Percentiles rank a stretch among this genome's conserved stretches.
Evolutionary conservation across 1,284 basidiomycete genomes (phyloP).

Genomic region (Volvariella volvacea): DNA sequence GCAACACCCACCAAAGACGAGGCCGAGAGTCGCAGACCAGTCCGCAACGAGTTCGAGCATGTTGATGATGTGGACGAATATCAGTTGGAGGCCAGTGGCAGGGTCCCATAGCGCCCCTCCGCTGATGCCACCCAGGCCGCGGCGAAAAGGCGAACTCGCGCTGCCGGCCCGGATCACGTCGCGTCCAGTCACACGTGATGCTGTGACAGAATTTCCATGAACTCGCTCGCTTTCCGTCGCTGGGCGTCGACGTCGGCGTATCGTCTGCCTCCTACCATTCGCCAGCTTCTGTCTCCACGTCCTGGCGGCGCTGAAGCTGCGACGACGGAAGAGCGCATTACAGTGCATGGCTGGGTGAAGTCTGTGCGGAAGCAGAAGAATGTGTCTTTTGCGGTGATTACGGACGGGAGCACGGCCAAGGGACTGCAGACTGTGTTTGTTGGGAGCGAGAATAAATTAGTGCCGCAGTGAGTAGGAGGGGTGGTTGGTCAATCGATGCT

Average conservation of each 20-base stretch:
- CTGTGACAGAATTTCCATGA: too few relatives aligned
- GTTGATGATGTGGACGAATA: too few relatives aligned
- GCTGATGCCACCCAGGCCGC: too few relatives aligned
- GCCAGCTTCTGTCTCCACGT: slow-evolving; percentile 39
- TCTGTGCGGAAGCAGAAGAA: slow-evolving; percentile 83
- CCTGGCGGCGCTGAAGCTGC: slow-evolving; percentile 9
- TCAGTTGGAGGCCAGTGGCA: too few relatives aligned
- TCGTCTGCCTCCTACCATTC: slow-evolving; percentile 46
- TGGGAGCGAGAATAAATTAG: slow-evolving; percentile 21
- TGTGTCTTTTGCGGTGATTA: slow-evolving; percentile 76
- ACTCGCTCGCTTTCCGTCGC: too few relatives aligned
- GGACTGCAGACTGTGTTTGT: slow-evolving; percentile 77
- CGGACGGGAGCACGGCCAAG: slow-evolving; percentile 68
- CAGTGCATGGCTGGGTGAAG: slow-evolving; percentile 76
- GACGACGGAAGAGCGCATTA: slow-evolving; percentile 11
- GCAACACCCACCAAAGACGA: slow-evolving; percentile 82
- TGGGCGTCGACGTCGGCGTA: slow-evolving; percentile 11
- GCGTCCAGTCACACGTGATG: too few relatives aligned
- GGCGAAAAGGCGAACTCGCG: too few relatives aligned
- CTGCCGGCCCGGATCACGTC: too few relatives aligned
- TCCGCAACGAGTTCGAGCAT: slow-evolving; percentile 21
- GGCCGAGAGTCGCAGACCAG: slow-evolving; percentile 54
- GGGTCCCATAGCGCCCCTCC: too few relatives aligned
- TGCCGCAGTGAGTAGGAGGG: slow-evolving; percentile 29
- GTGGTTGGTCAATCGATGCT: too few relatives aligned